phyloP scores from a whole-genome alignment of 78 protist species.

The Paulinella micropora region DNA sequence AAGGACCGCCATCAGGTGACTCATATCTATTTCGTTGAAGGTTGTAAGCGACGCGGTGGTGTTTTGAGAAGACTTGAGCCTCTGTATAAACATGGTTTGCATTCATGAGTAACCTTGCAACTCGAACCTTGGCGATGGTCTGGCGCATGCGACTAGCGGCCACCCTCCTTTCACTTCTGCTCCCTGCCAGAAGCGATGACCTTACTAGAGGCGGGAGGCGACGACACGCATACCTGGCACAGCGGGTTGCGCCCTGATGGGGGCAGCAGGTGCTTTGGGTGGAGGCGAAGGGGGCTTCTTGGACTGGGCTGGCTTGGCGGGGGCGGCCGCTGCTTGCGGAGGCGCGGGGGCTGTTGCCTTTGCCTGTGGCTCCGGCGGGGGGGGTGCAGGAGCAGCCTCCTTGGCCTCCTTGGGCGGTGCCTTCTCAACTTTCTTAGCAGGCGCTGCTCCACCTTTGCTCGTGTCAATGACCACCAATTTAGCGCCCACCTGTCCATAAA shows the following conservation, averaged over 20 bases:
- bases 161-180: too few relatives aligned
- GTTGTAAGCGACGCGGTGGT: conserved; percentile 91
- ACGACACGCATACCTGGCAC: too few relatives aligned
- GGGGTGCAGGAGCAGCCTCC: not conserved
- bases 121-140: too few relatives aligned
- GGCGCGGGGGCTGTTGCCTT: not conserved
- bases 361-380: not conserved
- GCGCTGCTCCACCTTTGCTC: too few relatives aligned
- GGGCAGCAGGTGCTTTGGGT: not conserved
- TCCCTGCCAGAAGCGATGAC: too few relatives aligned
- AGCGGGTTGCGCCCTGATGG: too few relatives aligned
- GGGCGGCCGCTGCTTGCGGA: not conserved
- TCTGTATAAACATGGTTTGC: too few relatives aligned
- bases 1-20: conserved; percentile 43
- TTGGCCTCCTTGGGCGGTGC: not conserved
- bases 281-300: not conserved
- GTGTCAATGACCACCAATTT: too few relatives aligned
- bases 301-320: not conserved
- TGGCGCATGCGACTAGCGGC: not conserved
- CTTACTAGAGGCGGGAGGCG: too few relatives aligned
- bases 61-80: conserved; percentile 83
- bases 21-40: conserved; percentile 90
- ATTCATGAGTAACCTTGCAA: too few relatives aligned
- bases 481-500: too few relatives aligned
- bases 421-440: too few relatives aligned